phyloP scores from a whole-genome alignment of 257 asterid species.

The Plantago elongata region DNA sequence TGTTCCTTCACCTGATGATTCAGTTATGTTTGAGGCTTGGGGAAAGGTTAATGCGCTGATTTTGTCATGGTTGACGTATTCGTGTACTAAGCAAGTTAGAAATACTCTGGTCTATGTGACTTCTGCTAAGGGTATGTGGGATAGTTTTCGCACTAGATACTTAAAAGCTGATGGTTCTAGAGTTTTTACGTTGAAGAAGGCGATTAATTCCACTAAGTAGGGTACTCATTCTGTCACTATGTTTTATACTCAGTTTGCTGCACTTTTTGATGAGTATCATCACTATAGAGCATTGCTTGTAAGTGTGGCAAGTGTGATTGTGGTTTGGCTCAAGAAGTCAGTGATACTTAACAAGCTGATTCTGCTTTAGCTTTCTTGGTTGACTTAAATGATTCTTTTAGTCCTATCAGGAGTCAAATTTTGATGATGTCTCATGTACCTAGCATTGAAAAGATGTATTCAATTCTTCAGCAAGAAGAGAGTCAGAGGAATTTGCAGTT shows the following conservation, averaged over 20 bases:
- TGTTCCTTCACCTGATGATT: neutral
- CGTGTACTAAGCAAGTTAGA: neutral
- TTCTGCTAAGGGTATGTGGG: no score
- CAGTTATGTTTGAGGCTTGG: neutral
- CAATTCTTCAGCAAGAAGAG: neutral
- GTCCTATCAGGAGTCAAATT: neutral
- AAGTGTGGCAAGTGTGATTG: neutral
- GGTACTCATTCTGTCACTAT: neutral
- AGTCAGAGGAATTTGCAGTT: no score
- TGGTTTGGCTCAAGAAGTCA: neutral
- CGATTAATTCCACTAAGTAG: neutral
- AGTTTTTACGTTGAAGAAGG: neutral
- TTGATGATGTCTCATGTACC: neutral
- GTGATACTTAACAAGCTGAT: neutral
- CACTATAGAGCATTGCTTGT: neutral
- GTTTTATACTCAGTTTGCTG: neutral
- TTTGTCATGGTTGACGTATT: neutral
- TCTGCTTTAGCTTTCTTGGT: neutral
- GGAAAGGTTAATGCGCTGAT: neutral
- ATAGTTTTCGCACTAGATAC: no score
- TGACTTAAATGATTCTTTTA: neutral
- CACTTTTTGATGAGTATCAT: neutral
- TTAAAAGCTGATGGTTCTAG: neutral
- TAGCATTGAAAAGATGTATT: neutral
- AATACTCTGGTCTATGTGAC: no score